Evolutionary conservation across 2,329 filamentous ascomycete genomes (phyloP).

Genomic region (Paracorniculantispora psalliotae): DNA sequence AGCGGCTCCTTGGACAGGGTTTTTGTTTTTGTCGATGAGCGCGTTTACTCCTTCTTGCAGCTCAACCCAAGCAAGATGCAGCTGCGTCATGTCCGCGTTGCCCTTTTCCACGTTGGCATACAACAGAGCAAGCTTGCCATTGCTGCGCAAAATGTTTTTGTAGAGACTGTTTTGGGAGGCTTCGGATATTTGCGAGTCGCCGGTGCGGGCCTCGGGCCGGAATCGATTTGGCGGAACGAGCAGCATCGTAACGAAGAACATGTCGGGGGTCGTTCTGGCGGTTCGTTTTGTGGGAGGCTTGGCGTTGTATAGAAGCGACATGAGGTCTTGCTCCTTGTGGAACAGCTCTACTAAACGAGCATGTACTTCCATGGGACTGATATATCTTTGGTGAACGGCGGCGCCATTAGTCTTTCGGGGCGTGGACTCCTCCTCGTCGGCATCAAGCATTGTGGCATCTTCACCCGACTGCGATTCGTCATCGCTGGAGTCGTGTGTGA

Average conservation of each 20-base stretch:
- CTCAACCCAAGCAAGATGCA: conserved; percentile 76
- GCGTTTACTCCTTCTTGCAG: conserved; percentile 89
- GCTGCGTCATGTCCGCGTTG: conserved; percentile 55
- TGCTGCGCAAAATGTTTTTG: conserved; percentile 74
- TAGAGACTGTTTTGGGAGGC: conserved; percentile 84
- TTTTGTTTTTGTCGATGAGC: conserved; percentile 85
- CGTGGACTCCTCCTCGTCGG: conserved; percentile 28
- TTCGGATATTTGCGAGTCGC: conserved; percentile 77
- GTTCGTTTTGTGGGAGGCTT: conserved; percentile 56
- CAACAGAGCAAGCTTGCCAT: conserved; percentile 68
- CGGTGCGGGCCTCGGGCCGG: conserved; percentile 79
- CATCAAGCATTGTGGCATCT: conserved; percentile 30
- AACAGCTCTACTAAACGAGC: conserved; percentile 76
- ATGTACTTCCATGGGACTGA: conserved; percentile 78
- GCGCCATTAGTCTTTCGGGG: conserved; percentile 17
- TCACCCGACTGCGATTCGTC: conserved; percentile 34
- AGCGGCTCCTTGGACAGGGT: conserved; percentile 72
- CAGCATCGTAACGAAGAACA: conserved; percentile 88
- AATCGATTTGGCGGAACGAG: conserved; percentile 90
- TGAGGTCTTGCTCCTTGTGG: conserved; percentile 76
- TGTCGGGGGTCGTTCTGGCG: conserved; percentile 64
- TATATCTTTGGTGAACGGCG: conserved; percentile 59
- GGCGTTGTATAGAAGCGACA: conserved; percentile 80
- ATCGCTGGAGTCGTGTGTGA: conserved; percentile 20
- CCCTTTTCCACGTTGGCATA: conserved; percentile 47